Evolutionary conservation across 1,284 basidiomycete genomes (phyloP).

Genomic region (Ganoderma sinense): DNA sequence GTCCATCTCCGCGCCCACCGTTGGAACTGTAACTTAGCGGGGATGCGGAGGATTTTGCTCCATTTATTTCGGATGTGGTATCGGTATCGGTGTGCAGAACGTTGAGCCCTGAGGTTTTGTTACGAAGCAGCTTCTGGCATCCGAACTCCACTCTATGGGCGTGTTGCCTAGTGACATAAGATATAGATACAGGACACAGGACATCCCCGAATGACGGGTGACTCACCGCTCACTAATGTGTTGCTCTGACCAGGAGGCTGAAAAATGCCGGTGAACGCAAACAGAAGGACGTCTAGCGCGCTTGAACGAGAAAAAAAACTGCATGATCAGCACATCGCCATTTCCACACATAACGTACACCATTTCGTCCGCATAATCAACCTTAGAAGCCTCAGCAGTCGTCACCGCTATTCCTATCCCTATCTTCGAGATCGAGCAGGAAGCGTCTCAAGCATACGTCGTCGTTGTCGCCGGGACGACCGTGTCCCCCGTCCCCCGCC

Average conservation of each 20-base stretch:
- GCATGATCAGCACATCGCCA: neutral
- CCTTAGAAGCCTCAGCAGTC: neutral
- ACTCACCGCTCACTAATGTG: neutral
- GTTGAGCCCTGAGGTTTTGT: neutral
- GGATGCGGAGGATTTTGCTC: neutral
- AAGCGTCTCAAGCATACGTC: neutral
- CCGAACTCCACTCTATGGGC: neutral
- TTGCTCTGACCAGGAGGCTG: neutral
- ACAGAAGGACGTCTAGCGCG: neutral
- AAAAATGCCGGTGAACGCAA: neutral
- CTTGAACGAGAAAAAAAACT: neutral
- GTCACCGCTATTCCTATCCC: neutral
- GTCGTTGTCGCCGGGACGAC: neutral
- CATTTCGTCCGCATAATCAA: neutral
- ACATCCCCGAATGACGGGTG: neutral
- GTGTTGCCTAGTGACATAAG: neutral
- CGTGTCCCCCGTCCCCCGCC: constrained; percentile 10
- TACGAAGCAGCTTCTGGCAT: neutral
- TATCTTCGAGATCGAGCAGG: neutral
- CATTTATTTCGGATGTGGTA: neutral
- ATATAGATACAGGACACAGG: too few species aligned
- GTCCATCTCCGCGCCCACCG: neutral
- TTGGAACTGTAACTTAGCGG: neutral
- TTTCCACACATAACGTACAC: neutral
- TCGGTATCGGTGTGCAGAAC: neutral